Conservation (phyloP, 2,329 filamentous ascomycete species). For the Penicillium sp. region DNA sequence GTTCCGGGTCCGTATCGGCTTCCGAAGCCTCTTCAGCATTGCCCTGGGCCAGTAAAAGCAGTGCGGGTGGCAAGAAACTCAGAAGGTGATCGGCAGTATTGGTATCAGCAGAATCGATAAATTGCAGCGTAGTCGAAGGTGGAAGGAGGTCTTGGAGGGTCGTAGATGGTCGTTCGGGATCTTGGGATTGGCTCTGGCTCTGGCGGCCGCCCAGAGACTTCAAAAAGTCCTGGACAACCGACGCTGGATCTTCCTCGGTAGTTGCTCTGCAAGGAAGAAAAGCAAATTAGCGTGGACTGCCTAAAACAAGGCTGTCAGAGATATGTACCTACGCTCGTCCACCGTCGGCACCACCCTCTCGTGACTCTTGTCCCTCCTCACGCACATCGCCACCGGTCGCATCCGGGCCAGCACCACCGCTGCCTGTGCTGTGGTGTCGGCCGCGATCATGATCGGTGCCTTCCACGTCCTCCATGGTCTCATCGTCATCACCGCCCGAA, state of each 20-base stretch:
- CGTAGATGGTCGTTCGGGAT: conserved; percentile 68
- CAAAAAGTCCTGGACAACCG: conserved; percentile 83
- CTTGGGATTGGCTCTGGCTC: conserved; percentile 47
- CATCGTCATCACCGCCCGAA: conserved; percentile 61
- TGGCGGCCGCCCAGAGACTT: conserved; percentile 66
- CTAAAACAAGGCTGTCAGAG: conserved; percentile 28
- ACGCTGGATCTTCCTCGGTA: conserved; percentile 66
- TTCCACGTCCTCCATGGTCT: conserved; percentile 76
- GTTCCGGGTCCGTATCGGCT: conserved; percentile 65
- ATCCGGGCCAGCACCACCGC: conserved; percentile 78
- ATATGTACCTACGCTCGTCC: conserved; percentile 95
- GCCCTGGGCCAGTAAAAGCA: conserved; percentile 74
- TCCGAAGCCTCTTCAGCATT: conserved; percentile 58
- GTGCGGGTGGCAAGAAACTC: conserved; percentile 70
- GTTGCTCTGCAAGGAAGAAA: conserved; percentile 53
- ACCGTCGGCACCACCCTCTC: conserved; percentile 93
- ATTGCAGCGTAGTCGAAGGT: conserved; percentile 71
- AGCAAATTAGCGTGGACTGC: conserved; percentile 15
- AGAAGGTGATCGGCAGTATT: conserved; percentile 71
- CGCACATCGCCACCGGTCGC: conserved; percentile 89
- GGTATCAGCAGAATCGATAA: conserved; percentile 65
- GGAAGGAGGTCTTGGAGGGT: conserved; percentile 82
- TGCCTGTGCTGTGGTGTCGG: conserved; percentile 59
- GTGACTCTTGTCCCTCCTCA: conserved; percentile 80
- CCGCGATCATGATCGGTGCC: conserved; percentile 57